Base-by-base conservation (phyloP, 176 grass and related monocot genomes). In the Metroxylon sagu region DNA sequence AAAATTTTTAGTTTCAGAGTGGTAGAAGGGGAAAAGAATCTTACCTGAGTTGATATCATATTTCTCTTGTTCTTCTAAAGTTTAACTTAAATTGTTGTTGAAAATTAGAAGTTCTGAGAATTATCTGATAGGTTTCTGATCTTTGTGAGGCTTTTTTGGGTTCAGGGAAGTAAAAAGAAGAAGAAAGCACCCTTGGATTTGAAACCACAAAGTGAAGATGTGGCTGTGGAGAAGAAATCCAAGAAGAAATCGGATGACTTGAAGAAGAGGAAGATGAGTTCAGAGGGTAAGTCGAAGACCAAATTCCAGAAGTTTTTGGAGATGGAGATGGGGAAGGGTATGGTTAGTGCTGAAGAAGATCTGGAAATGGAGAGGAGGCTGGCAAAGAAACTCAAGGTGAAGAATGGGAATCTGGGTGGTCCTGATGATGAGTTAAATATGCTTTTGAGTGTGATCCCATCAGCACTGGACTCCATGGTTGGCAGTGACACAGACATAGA, bases 331-430 rank as follows among this genome's bases (percentile, higher is more conserved):
- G 73, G 79, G 21, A 66, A 59, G 48, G 62, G 25, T 54, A 62
- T 62, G 60, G 76, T 57, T 29, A 72, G 57, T 16, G 78, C 65
- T 55, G 76, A 88, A 26, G 81, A 85, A 30, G 93, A 92, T 79
- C 66, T 80, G 17, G 73, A 85, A 69, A 60, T 77, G 56, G 87
- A 98, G 72, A 98, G 71, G 54, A 88, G 50, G 64, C 93, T 98
- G 10, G 78, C 78, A 0, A 92, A 92, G 69, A 98, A 81, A 67
- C 87, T 98, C 56, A 89, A 79, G 71, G 79, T 92, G 79, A 92
- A 89, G 59, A 85, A 85, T 59, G 76, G 87, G 16, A 92, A 89
- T 60, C 19, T 91, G 65, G 72, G 67, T 14, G 87, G 87, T 17
- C 79, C 80, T 4, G 67, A 80, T 73, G 93, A 98, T 51, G 87